Evolutionary conservation across 257 asterid species (phyloP), one percentile per base, ranked within the genome.

Genomic region (Penstemon davidsonii): DNA sequence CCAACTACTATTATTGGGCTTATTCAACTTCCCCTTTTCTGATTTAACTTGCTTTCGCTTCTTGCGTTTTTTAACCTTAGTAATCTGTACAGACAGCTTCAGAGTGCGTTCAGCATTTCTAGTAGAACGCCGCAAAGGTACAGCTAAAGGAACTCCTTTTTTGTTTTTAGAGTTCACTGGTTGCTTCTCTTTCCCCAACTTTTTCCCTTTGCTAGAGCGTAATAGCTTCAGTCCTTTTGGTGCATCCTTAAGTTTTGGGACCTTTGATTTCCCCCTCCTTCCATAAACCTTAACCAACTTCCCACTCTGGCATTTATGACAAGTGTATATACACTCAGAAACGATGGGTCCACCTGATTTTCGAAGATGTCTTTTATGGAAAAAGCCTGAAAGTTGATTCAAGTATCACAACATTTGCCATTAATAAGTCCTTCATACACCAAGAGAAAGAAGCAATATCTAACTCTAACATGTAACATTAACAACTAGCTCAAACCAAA

Each of bases 81-180:
- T 73, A 42, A 68, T 82, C 78, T 76, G 82, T 63, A 77, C 71
- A 42, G 85, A 54, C 11, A 74, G 47, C 74, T 80, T 82, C 47
- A 75, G 60, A 58, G 70, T 59, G 33, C 82, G 79, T 75, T 81
- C 95, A 65, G 85, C 84, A 71, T 76, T 77, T 80, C 98, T 89
- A 60, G 96, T 85, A 70, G 98, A 92, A 45, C 98, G 92, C n/a
- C 98, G 86, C 78, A 92, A 74, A 73, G 98, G 94, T 58, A 84
- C 75, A 67, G 75, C 83, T 52, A 83, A 19, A 49, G 84, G 69
- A 73, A 68, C 82, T 62, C 79, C 66, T 74, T 73, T 84, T 47
- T 57, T 82, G 58, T 64, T 83, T 77, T 61, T 77, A 18, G 78
- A 75, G 12, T 76, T 78, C 73, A 66, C 71, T 62, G 54, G 72